Conservation (phyloP, 2,329 filamentous ascomycete genomes). For the Sphaerostilbella broomeana region DNA sequence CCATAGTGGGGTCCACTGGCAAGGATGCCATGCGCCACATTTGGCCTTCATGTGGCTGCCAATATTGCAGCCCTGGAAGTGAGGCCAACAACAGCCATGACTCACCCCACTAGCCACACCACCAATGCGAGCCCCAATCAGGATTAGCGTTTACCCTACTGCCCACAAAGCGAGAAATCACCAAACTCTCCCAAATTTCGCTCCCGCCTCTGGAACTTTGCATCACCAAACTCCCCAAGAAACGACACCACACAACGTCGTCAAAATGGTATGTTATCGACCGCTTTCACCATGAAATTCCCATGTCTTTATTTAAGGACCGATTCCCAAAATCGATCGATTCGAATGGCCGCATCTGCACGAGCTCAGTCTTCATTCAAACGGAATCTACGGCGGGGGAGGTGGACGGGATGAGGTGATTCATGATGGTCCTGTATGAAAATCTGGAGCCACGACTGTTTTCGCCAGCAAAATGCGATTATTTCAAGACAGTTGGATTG, state of each 20-base stretch:
- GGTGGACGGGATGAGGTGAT: not conserved
- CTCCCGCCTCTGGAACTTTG: conserved; percentile 30
- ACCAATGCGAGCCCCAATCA: conserved; percentile 21
- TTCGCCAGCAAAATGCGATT: not conserved
- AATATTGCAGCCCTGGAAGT: conserved; percentile 15
- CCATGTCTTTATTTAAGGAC: conserved; percentile 9
- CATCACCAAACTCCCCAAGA: conserved; percentile 37
- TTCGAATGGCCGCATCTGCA: conserved; percentile 22
- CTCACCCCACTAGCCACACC: conserved; percentile 8
- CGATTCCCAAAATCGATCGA: conserved; percentile 8
- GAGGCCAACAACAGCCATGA: conserved; percentile 17
- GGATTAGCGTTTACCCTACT: conserved; percentile 33
- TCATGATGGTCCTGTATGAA: not conserved
- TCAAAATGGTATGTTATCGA: conserved; percentile 41
- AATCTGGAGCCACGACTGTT: not conserved
- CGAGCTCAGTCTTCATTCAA: conserved; percentile 24
- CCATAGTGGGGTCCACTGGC: conserved; percentile 13
- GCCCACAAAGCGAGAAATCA: conserved; percentile 41
- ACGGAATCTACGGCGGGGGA: not conserved
- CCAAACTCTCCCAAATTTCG: conserved; percentile 37
- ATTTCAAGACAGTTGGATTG: not conserved
- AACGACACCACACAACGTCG: conserved; percentile 39
- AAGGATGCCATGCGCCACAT: conserved; percentile 9
- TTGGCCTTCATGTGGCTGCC: not conserved
- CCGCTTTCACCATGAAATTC: conserved; percentile 6